Percentiles rank a stretch among this genome's conserved stretches.
Conservation (phyloP, 139 green algal genomes). For the Nannochloris sp. region DNA sequence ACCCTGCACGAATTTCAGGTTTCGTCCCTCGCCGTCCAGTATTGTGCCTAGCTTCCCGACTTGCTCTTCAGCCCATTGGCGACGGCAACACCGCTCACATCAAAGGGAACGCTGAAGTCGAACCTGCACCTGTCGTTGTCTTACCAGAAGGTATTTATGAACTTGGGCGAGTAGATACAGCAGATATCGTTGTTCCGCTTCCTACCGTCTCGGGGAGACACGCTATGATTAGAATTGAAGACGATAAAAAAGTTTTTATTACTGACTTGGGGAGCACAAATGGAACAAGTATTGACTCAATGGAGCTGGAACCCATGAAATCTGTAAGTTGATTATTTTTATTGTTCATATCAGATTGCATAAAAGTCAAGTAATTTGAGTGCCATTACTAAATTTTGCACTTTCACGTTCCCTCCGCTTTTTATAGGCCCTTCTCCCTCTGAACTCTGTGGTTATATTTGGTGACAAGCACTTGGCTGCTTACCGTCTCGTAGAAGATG, state of each 20-base stretch:
- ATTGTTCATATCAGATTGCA: not conserved
- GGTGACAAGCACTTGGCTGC: slow-evolving; percentile 22
- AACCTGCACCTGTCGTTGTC: slow-evolving; percentile 24
- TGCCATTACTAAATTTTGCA: not conserved
- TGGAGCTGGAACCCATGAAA: slow-evolving; percentile 39
- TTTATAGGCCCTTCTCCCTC: slow-evolving; percentile 6
- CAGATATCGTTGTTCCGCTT: slow-evolving; percentile 39
- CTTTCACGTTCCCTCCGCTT: not conserved
- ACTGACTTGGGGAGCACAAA: slow-evolving; percentile 58
- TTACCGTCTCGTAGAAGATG: slow-evolving; percentile 6
- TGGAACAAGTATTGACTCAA: slow-evolving; percentile 50
- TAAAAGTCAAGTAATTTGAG: not conserved
- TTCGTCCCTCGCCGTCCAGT: too few relatives aligned
- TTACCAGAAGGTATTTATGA: slow-evolving; percentile 16
- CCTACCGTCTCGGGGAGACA: slow-evolving; percentile 39
- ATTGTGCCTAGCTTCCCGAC: not conserved
- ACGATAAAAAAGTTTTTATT: slow-evolving; percentile 27
- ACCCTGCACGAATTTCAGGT: not conserved
- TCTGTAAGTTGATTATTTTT: slow-evolving; percentile 8
- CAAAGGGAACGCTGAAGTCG: slow-evolving; percentile 9
- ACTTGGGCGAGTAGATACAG: slow-evolving; percentile 32
- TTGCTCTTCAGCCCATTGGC: slow-evolving; percentile 15
- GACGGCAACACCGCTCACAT: slow-evolving; percentile 29
- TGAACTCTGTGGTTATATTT: slow-evolving; percentile 34
- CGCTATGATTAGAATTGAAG: slow-evolving; percentile 31